Evolutionary conservation across 768 basidiomycete genomes (phyloP), one percentile per base, ranked within the genome.

Genomic region (Cytidiella melzeri): DNA sequence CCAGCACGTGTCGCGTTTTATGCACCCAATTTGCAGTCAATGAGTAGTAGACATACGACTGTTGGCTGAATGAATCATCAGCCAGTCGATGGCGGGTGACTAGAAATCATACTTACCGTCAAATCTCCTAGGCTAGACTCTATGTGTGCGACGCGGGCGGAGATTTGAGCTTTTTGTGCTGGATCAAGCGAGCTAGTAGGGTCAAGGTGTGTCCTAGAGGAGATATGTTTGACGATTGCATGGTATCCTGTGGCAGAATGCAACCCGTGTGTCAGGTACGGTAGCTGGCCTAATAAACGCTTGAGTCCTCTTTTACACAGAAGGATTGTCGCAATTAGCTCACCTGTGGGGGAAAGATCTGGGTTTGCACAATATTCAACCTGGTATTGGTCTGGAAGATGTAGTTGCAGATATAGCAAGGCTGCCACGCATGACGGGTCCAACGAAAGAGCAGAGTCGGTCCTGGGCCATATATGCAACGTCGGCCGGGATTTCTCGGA

Each of bases 301-400:
- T 12, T 12, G 3, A 46, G 34, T 48, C 6, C 34, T 3, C 47
- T 38, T 12, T 10, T 24, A 9, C 23, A 18, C 2, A 38, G n/a
- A 36, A 30, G 43, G 53, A 7, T 15, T 18, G 21, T 43, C n/a
- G 12, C 5, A 46, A 15, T 39, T 38, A 21, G 72, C 78, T 67
- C 62, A 83, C 88, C 88, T 57, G 72, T 80, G 12, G 88, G 86
- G 42, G 88, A 87, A 19, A 73, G 52, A 67, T 89, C 86, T 7
- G 85, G 82, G 62, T 85, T 79, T 3, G 75, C 72, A 58, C 78
- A 84, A 64, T 81, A 77, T 28, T 70, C 67, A 23, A 91, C 64
- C 15, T 63, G 65, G 64, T 85, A 91, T 57, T 76, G 69, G n/a
- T 81, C 84, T 1, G 88, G 85, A 41, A 85, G 71, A 12, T 77